A percentile compares a stretch with the other conserved stretches of the same genome.
These are phyloP conservation scores for Clavaria fumosa DNA, from an alignment of 768 basidiomycete species.

Conservation along the genomic window DNA sequence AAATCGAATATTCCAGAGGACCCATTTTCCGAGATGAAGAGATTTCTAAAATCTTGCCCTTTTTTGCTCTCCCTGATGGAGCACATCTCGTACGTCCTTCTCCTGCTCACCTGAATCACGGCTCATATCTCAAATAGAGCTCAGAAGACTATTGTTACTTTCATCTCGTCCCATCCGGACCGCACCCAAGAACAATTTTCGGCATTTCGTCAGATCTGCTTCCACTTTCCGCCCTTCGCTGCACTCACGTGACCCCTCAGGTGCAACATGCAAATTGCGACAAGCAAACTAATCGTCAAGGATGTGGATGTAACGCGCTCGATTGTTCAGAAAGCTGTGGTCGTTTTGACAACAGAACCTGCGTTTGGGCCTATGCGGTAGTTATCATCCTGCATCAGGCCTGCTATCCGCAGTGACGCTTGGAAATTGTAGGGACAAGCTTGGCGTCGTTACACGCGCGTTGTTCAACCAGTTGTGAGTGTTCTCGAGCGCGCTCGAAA, in stretches of 20 bases:
- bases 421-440: conserved; percentile 47
- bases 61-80: conserved; percentile 92
- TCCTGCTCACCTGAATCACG: conserved; percentile 5
- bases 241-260: conserved; percentile 21
- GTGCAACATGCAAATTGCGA: conserved; percentile 88
- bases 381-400: conserved; percentile 3
- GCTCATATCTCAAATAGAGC: conserved; percentile 29
- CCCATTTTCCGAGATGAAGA: conserved; percentile 78
- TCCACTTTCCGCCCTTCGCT: not conserved
- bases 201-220: conserved; percentile 70
- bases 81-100: conserved; percentile 66
- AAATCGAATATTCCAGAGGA: conserved; percentile 71
- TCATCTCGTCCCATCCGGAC: conserved; percentile 64
- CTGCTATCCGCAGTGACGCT: not conserved
- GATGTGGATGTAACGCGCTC: conserved; percentile 82
- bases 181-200: conserved; percentile 70
- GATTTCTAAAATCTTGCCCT: conserved; percentile 73
- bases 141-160: conserved; percentile 96
- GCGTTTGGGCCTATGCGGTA: conserved; percentile 90
- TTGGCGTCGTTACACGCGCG: conserved; percentile 87
- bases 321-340: conserved; percentile 95
- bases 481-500: not conserved
- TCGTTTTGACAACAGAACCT: conserved; percentile 81
- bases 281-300: conserved; percentile 62
- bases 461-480: conserved; percentile 68